Conservation (phyloP, 805 yeast species). For the Yarrowia osloensis region DNA sequence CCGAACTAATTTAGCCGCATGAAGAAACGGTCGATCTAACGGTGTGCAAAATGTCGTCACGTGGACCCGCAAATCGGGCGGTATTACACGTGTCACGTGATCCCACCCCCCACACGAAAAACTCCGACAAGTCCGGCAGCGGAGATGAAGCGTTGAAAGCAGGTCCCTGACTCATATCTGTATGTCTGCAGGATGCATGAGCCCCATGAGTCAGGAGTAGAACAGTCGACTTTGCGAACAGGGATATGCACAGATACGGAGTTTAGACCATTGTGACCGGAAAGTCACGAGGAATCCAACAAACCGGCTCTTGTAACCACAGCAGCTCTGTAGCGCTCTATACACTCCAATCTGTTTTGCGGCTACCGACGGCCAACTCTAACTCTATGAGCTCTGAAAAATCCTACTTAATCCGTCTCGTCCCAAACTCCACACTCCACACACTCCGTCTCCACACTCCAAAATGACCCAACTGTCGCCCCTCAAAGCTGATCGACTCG, state of each 20-base stretch:
- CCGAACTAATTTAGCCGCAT: conserved; percentile 8
- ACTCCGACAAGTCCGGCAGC: neutral
- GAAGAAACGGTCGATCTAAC: neutral
- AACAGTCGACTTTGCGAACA: neutral
- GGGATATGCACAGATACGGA: neutral
- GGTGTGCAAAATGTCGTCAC: neutral
- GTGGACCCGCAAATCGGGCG: neutral
- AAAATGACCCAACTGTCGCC: conserved; percentile 42
- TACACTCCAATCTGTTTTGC: neutral
- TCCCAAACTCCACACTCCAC: neutral
- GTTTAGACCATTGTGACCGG: neutral
- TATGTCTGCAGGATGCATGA: neutral
- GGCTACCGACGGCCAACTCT: conserved; percentile 18
- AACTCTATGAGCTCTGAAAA: conserved; percentile 12
- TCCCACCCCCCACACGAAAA: neutral
- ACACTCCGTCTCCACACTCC: neutral
- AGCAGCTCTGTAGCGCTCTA: too few species aligned
- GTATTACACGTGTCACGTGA: neutral
- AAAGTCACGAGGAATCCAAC: neutral
- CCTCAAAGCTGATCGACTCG: conserved; percentile 57
- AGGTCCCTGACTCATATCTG: neutral
- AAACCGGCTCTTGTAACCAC: neutral
- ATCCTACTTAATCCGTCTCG: neutral
- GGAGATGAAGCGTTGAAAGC: neutral
- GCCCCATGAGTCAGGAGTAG: neutral